Base-by-base conservation (phyloP, 2,329 filamentous ascomycete species). In the Apiospora aurea region DNA sequence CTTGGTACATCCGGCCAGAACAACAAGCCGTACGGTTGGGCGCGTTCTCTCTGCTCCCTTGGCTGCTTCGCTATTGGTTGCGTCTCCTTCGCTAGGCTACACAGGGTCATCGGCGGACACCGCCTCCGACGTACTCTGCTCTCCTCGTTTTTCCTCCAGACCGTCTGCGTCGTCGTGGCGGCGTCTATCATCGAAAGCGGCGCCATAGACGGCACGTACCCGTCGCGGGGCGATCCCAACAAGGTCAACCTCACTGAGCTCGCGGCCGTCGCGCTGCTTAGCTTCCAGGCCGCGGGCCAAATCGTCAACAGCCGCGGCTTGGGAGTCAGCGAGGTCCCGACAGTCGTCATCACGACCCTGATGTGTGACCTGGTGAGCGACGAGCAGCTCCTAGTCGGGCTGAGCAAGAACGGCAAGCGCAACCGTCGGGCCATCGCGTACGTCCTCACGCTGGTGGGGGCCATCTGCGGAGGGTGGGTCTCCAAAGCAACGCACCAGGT, bases 321-420 rank as follows among this genome's bases (percentile, higher is more conserved):
- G 41, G 87, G 87, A 5, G 86, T 86, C 74, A 85, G 85, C 74
- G 87, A 89, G 77, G 83, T 89, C 70, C 88, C 88, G 1, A 88
- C 87, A 1, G 88, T 86, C 70, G 88, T 89, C 21, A 78, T 89
- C 73, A 89, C 88, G 2, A 87, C 83, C 69, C 79, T 87, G 8
- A 87, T 88, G 73, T 87, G 85, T 76, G 88, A 89, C 74, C 74
- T 89, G 49, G 83, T 88, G 73, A 86, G 85, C 64, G 88, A 89
- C 76, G 84, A 84, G 14, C 77, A 83, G 68, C 79, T 89, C 14
- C 80, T 88, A 21, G 84, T 81, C 3, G 77, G 83, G 3, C 49
- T 81, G 7, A 73, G 72, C 43, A 78, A 84, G 46, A 89, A 89
- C 71, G 80, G 82, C 26, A 87, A 88, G 79, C 80, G 87, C 46